These are phyloP conservation scores for Geranium rotundifolium DNA, from an alignment of 345 rosid genomes.

Conservation along the genomic window DNA sequence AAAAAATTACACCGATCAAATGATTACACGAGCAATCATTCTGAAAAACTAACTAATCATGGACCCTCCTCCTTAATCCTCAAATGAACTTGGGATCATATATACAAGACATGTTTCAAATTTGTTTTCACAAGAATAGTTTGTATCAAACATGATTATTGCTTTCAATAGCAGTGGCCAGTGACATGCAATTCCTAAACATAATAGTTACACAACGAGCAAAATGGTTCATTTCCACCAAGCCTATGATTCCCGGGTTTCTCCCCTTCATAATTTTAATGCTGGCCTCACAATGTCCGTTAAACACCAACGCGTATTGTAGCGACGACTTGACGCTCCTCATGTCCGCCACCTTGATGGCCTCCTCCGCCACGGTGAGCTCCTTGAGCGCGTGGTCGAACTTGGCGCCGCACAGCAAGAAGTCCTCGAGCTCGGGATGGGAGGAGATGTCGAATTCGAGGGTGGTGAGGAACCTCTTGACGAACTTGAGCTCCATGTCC, in stretches of 20 bases:
- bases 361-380: not conserved
- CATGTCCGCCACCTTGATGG: not conserved
- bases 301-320: not conserved
- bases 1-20: too few species aligned
- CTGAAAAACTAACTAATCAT: not conserved
- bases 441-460: not conserved
- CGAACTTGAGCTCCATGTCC: not conserved
- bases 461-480: not conserved
- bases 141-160: not conserved
- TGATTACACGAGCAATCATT: too few species aligned
- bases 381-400: not conserved
- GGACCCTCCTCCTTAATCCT: not conserved
- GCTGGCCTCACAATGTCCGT: not conserved
- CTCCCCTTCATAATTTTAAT: not conserved
- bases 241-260: not conserved
- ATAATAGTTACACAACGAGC: not conserved
- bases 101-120: not conserved
- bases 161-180: not conserved
- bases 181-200: not conserved
- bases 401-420: not conserved
- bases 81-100: not conserved
- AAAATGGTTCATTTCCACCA: not conserved
- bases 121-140: too few species aligned
- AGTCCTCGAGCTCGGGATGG: not conserved
- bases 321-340: not conserved